A percentile compares a stretch with the other conserved stretches of the same genome.
Conservation (phyloP, 805 yeast species). For the Nakazawaea laoshanensis region DNA sequence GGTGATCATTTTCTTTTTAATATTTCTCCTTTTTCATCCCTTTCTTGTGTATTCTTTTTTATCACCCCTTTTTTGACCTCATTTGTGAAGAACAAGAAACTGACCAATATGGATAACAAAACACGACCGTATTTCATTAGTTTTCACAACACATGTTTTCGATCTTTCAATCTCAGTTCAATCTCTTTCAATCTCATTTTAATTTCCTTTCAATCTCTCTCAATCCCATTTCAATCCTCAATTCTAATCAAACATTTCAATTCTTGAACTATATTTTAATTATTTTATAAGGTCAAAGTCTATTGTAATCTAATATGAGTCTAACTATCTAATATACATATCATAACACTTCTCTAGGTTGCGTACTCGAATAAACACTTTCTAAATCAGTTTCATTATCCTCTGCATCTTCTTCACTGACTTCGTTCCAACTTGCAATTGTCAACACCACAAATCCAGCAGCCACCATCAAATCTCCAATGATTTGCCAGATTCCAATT, state of each 20-base stretch:
- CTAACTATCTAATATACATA: too few relatives aligned
- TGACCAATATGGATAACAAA: constrained; percentile 51
- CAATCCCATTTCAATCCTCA: too few relatives aligned
- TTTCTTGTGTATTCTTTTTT: too few relatives aligned
- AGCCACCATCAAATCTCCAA: constrained; percentile 65
- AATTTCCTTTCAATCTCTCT: too few relatives aligned
- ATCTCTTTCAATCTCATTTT: too few relatives aligned
- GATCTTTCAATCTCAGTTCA: constrained; percentile 35
- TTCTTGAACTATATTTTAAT: too few relatives aligned
- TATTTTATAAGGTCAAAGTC: too few relatives aligned
- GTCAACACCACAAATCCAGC: constrained; percentile 63
- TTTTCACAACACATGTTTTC: constrained; percentile 77
- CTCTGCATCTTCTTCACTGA: constrained; percentile 29
- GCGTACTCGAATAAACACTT: constrained; percentile 5
- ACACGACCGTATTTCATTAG: constrained; percentile 79
- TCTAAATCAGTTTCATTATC: constrained; percentile 16
- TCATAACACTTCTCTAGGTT: too few relatives aligned
- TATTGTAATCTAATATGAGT: too few relatives aligned
- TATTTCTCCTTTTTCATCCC: constrained; percentile 1
- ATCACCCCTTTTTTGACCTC: background rate
- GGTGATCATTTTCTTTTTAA: background rate
- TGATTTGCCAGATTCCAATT: constrained; percentile 45
- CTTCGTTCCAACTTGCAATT: constrained; percentile 58
- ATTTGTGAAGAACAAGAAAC: constrained; percentile 17
- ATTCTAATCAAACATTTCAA: too few relatives aligned